Conservation (phyloP, 2,329 filamentous ascomycete genomes). For the Fusarium mundagurra region DNA sequence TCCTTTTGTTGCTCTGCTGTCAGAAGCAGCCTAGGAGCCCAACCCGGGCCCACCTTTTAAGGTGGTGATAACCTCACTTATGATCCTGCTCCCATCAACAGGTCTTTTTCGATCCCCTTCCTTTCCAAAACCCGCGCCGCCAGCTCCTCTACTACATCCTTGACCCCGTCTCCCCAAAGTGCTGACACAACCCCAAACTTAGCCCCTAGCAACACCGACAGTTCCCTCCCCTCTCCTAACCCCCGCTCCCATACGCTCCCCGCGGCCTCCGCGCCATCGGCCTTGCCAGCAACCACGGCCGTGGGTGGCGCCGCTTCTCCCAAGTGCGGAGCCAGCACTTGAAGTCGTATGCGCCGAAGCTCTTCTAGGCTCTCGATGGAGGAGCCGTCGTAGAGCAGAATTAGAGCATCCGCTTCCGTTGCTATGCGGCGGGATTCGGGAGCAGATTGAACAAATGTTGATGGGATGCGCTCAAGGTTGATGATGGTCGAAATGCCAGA, state of each 20-base stretch:
- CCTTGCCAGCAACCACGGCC: conserved; percentile 27
- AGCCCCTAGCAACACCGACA: conserved; percentile 21
- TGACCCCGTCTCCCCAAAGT: conserved; percentile 33
- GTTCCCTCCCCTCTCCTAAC: conserved; percentile 14
- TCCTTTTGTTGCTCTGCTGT: not conserved
- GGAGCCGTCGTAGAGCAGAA: conserved; percentile 30
- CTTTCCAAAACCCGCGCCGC: conserved; percentile 20
- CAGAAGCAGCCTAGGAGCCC: not conserved
- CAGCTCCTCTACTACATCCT: conserved; percentile 34
- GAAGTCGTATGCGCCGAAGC: conserved; percentile 16
- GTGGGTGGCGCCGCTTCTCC: conserved; percentile 6
- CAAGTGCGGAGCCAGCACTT: conserved; percentile 14
- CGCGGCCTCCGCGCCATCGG: conserved; percentile 22
- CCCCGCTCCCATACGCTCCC: conserved; percentile 28
- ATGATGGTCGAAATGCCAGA: conserved; percentile 14
- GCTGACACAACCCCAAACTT: conserved; percentile 30
- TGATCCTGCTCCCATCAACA: not conserved
- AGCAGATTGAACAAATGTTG: conserved; percentile 14
- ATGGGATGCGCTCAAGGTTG: conserved; percentile 29
- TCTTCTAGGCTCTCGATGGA: conserved; percentile 14
- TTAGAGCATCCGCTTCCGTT: conserved; percentile 25
- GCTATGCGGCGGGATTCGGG: conserved; percentile 13
- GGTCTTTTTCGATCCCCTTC: conserved; percentile 10
- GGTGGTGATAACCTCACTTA: not conserved
- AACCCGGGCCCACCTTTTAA: not conserved